Evolutionary conservation across 2,329 filamentous ascomycete genomes (phyloP).

Genomic region (Cadophora gregata): DNA sequence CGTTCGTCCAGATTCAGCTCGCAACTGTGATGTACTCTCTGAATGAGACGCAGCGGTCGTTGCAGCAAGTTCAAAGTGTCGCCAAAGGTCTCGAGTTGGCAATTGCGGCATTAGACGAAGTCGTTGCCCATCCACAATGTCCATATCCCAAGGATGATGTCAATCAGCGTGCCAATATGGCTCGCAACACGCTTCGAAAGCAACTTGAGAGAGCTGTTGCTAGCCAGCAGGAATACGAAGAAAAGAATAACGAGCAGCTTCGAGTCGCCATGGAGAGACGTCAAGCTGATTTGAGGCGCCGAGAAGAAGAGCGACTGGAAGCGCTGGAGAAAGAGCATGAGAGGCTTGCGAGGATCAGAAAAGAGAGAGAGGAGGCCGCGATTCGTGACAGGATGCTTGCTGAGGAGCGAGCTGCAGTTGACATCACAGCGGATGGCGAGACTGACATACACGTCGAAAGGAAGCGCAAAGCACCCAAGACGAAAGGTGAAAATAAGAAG

Average conservation of each 20-base stretch:
- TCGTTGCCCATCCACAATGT: slow-evolving; percentile 67
- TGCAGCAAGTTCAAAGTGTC: slow-evolving; percentile 82
- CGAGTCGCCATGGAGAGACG: slow-evolving; percentile 79
- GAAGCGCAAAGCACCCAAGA: slow-evolving; percentile 65
- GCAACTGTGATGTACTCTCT: slow-evolving; percentile 80
- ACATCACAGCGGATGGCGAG: slow-evolving; percentile 81
- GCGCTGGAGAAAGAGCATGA: slow-evolving; percentile 73
- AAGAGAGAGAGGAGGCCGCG: slow-evolving; percentile 81
- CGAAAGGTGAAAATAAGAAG: slow-evolving; percentile 49
- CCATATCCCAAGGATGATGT: slow-evolving; percentile 91
- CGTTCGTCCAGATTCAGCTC: slow-evolving; percentile 95
- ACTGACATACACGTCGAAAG: slow-evolving; percentile 82
- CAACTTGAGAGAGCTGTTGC: slow-evolving; percentile 87
- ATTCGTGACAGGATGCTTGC: slow-evolving; percentile 77
- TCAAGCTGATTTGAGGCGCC: slow-evolving; percentile 77
- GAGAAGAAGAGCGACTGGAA: slow-evolving; percentile 77
- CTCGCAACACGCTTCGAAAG: slow-evolving; percentile 89
- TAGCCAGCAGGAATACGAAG: slow-evolving; percentile 88
- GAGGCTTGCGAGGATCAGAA: slow-evolving; percentile 79
- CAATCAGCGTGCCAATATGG: slow-evolving; percentile 97
- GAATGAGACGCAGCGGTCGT: slow-evolving; percentile 75
- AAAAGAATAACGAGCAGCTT: slow-evolving; percentile 88
- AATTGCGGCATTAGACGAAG: slow-evolving; percentile 73
- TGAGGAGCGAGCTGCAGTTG: slow-evolving; percentile 76
- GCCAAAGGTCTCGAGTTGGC: slow-evolving; percentile 82